Conservation (phyloP, 1,139 yeast genomes). For the Ogataea hybrid region DNA sequence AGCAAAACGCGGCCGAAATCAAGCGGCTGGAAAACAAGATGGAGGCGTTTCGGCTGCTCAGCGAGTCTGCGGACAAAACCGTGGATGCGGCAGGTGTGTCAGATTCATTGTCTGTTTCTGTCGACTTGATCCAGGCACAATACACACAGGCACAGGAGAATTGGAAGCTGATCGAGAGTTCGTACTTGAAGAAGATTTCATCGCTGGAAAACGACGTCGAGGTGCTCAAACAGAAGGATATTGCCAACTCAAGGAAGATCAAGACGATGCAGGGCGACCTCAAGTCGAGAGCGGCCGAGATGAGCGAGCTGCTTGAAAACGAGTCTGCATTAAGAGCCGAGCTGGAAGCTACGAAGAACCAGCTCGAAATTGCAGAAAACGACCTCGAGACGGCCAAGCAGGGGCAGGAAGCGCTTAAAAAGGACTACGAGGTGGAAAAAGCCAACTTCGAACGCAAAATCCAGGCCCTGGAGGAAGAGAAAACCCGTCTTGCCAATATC, state of each 20-base stretch:
- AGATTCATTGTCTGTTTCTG: constrained; percentile 15
- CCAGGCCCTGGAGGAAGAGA: constrained; percentile 31
- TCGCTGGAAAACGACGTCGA: constrained; percentile 32
- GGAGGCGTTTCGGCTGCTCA: constrained; percentile 37
- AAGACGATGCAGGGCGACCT: constrained; percentile 30
- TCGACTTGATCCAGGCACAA: constrained; percentile 60
- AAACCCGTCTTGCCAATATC: constrained; percentile 21
- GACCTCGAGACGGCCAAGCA: constrained; percentile 13
- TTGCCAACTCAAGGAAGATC: constrained; percentile 29
- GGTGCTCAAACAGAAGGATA: constrained; percentile 29
- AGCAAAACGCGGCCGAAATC: constrained; percentile 46
- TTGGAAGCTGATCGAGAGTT: constrained; percentile 33
- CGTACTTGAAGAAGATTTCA: constrained; percentile 30
- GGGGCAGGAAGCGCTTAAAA: constrained; percentile 12
- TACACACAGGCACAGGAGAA: constrained; percentile 52
- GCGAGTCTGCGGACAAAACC: constrained; percentile 26
- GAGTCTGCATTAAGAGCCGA: constrained; percentile 23
- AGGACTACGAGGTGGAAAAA: constrained; percentile 27
- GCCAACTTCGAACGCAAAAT: constrained; percentile 23
- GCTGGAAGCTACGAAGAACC: constrained; percentile 9
- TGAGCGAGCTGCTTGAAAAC: constrained; percentile 24
- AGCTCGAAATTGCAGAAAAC: constrained; percentile 11
- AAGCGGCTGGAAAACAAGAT: constrained; percentile 48
- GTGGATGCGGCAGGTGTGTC: background rate
- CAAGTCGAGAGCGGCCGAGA: constrained; percentile 25